Evolutionary conservation across 371 early-diverging fungal species (phyloP).

Genomic region (Mortierella sp.): DNA sequence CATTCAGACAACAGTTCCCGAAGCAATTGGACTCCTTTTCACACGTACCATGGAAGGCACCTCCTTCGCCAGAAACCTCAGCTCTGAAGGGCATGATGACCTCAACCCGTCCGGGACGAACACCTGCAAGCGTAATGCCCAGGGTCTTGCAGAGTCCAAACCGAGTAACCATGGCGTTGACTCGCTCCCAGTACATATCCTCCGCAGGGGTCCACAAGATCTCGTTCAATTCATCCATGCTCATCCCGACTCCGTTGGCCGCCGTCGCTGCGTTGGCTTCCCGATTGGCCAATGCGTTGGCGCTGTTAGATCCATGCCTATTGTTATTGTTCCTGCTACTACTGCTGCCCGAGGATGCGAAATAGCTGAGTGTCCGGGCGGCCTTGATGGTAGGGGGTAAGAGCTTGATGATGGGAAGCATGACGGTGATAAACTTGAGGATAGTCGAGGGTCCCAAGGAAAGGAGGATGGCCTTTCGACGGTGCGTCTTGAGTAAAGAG

Average conservation of each 20-base stretch:
- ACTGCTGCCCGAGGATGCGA: slow-evolving; percentile 12
- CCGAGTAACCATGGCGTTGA: slow-evolving; percentile 48
- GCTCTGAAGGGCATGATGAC: slow-evolving; percentile 52
- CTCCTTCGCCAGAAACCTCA: slow-evolving; percentile 55
- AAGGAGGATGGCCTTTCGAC: slow-evolving; percentile 49
- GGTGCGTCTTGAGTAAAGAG: slow-evolving; percentile 54
- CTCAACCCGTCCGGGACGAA: slow-evolving; percentile 50
- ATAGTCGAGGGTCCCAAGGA: slow-evolving; percentile 47
- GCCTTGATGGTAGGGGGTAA: slow-evolving; percentile 47
- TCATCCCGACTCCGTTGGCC: slow-evolving; percentile 37
- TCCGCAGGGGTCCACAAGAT: slow-evolving; percentile 54
- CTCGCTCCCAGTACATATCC: slow-evolving; percentile 54
- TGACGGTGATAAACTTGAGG: slow-evolving; percentile 48
- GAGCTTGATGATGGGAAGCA: slow-evolving; percentile 48
- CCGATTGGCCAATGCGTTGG: slow-evolving; percentile 27
- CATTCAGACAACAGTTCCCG: neutral
- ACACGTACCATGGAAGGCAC: slow-evolving; percentile 43
- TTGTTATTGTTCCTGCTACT: slow-evolving; percentile 11
- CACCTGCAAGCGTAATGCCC: slow-evolving; percentile 39
- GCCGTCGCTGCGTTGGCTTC: slow-evolving; percentile 27
- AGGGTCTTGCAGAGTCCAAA: slow-evolving; percentile 45
- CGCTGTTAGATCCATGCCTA: slow-evolving; percentile 3
- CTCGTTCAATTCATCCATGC: slow-evolving; percentile 50
- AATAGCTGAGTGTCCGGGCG: slow-evolving; percentile 30
- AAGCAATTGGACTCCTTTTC: neutral